Evolutionary conservation across 2,329 filamentous ascomycete species (phyloP).

Genomic region (Pestalotiopsis sp.): DNA sequence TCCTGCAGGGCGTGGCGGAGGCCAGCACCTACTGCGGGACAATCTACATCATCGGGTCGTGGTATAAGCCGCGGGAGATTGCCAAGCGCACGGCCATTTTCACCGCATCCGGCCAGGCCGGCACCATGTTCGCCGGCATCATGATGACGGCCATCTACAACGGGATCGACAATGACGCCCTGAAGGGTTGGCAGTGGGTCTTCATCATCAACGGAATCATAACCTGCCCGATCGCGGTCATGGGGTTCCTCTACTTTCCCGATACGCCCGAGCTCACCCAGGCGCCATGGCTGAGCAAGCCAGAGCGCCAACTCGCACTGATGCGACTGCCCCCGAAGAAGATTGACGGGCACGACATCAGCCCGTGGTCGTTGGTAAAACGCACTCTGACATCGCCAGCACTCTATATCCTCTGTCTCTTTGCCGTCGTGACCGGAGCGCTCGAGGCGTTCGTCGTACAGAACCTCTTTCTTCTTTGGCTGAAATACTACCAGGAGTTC

Average conservation of each 20-base stretch:
- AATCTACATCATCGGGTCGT: conserved; percentile 53
- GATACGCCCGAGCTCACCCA: conserved; percentile 43
- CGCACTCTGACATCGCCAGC: conserved; percentile 29
- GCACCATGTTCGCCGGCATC: conserved; percentile 57
- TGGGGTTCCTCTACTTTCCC: conserved; percentile 49
- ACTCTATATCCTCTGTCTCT: conserved; percentile 40
- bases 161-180: conserved; percentile 39
- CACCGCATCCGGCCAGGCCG: conserved; percentile 53
- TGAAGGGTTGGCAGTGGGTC: conserved; percentile 52
- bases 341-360: conserved; percentile 36
- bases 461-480: conserved; percentile 28
- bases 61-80: conserved; percentile 56
- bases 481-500: conserved; percentile 22
- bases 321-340: conserved; percentile 33
- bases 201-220: conserved; percentile 61
- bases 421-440: conserved; percentile 37
- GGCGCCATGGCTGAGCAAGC: conserved; percentile 38
- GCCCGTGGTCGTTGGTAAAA: conserved; percentile 29
- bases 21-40: conserved; percentile 49
- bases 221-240: conserved; percentile 52
- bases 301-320: conserved; percentile 37
- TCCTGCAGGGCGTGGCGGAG: conserved; percentile 47
- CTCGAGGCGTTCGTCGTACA: conserved; percentile 33
- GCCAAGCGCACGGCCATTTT: conserved; percentile 57
- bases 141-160: conserved; percentile 51